Base-by-base conservation (phyloP, 2,329 filamentous ascomycete species). In the Colletotrichum spaethianum region DNA sequence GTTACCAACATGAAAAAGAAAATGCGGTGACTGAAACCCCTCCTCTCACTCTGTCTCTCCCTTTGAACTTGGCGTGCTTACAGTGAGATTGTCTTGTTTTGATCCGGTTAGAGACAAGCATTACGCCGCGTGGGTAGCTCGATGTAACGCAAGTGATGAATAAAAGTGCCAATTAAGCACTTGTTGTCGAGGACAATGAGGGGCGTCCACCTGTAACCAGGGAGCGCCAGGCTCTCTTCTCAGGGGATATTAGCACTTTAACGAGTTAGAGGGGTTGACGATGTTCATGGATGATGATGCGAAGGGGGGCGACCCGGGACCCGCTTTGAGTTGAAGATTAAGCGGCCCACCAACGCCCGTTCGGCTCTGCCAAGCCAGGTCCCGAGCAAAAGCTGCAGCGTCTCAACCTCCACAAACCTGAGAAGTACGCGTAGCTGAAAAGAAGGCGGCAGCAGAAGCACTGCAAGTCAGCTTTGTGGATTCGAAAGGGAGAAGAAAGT, bases 111-210 rank as follows among this genome's bases (percentile, higher is more conserved):
- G 18, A 36, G 16, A 61, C 42, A 60, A 38, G 36, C 55, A 59
- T 42, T 42, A 40, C 1, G 33, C 23, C 57, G 33, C 46, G 33
- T 28, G 46, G 46, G 26, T 9, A 31, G 26, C 14, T 23, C 28
- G 40, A 62, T 70, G 63, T 40, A 61, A 70, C 63, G 46, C 63
- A 61, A 67, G n/a, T 60, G 55, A 70, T 33, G 65, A 48, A 53
- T 31, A 61, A n/a, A 36, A 40, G 55, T 67, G 16, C 48, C 42
- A 60, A 48, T 48, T 55, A 67, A 62, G 63, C 46, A 67, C 46
- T 56, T 66, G 33, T 46, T 20, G 44, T 60, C 67, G 42, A 66
- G 56, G 67, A 50, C 55, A 52, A 50, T 50, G 56, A 56, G 48
- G 63, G 48, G 56, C 63, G 56, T 55, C 63, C 68, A 70, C 63